A percentile compares a stretch with the other conserved stretches of the same genome.
Conservation (phyloP, 176 grass and related monocot species). For the Lolium rigidum region DNA sequence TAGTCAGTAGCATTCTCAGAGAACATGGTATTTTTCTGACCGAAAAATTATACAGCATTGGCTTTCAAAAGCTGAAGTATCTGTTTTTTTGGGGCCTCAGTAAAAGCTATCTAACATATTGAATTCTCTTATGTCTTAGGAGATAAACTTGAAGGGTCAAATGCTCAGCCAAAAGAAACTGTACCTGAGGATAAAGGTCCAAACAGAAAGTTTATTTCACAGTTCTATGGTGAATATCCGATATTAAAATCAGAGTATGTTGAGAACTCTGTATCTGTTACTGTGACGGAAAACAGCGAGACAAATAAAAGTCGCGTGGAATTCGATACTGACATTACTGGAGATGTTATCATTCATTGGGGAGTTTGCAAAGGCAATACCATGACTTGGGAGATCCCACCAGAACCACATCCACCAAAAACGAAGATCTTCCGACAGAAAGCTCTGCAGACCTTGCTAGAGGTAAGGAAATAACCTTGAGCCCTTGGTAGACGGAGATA, state of each 20-base stretch:
- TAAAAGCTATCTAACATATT: slow-evolving; percentile 59
- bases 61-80: slow-evolving; percentile 35
- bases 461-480: slow-evolving; percentile 62
- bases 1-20: not conserved
- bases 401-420: slow-evolving; percentile 77
- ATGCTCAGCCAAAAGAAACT: slow-evolving; percentile 32
- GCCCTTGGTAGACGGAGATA: slow-evolving; percentile 47
- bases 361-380: slow-evolving; percentile 78
- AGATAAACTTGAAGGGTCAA: slow-evolving; percentile 51
- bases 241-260: slow-evolving; percentile 73
- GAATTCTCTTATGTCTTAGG: slow-evolving; percentile 23
- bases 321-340: slow-evolving; percentile 90
- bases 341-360: slow-evolving; percentile 90
- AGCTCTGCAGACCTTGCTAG: slow-evolving; percentile 86
- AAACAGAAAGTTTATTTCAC: slow-evolving; percentile 50
- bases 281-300: slow-evolving; percentile 55
- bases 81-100: slow-evolving; percentile 50
- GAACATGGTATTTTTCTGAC: slow-evolving; percentile 1
- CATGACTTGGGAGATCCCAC: slow-evolving; percentile 80
- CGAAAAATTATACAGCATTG: not conserved
- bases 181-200: slow-evolving; percentile 35
- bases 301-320: slow-evolving; percentile 67
- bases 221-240: slow-evolving; percentile 73
- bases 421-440: slow-evolving; percentile 77
- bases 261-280: slow-evolving; percentile 79